Evolutionary conservation across 2,329 filamentous ascomycete genomes (phyloP).

Genomic region (Geosmithia flava): DNA sequence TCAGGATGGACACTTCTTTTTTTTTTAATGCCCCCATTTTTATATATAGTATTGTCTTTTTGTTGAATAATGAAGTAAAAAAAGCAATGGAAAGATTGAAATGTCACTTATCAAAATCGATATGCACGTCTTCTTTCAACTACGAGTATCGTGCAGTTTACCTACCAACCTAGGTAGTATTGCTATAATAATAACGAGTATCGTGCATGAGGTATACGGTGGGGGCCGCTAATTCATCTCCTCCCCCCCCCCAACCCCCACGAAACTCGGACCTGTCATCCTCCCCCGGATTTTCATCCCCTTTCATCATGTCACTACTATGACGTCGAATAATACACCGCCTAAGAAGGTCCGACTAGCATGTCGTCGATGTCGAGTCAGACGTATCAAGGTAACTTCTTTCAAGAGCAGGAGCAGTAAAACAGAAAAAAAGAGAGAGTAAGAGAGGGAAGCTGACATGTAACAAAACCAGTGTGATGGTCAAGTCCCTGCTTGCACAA

Average conservation of each 20-base stretch:
- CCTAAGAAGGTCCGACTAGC: slow-evolving; percentile 23
- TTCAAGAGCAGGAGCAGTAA: background rate
- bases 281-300: background rate
- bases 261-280: background rate
- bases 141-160: too few relatives aligned
- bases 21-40: too few relatives aligned
- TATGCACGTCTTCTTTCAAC: background rate
- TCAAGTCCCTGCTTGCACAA: slow-evolving; percentile 20
- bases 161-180: too few relatives aligned
- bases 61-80: background rate
- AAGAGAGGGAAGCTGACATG: too few relatives aligned
- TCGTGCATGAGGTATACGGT: too few relatives aligned
- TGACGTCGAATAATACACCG: background rate
- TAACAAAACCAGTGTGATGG: slow-evolving; percentile 18
- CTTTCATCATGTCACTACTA: background rate
- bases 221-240: background rate
- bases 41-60: background rate
- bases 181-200: too few relatives aligned
- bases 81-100: too few relatives aligned
- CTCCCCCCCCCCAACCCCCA: too few relatives aligned
- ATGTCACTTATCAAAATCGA: background rate
- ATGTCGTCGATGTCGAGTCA: slow-evolving; percentile 20
- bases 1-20: too few relatives aligned
- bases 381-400: slow-evolving; percentile 19
- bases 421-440: too few relatives aligned